phyloP scores from a whole-genome alignment of 2,329 filamentous ascomycete species.

The Diaporthe vexans region DNA sequence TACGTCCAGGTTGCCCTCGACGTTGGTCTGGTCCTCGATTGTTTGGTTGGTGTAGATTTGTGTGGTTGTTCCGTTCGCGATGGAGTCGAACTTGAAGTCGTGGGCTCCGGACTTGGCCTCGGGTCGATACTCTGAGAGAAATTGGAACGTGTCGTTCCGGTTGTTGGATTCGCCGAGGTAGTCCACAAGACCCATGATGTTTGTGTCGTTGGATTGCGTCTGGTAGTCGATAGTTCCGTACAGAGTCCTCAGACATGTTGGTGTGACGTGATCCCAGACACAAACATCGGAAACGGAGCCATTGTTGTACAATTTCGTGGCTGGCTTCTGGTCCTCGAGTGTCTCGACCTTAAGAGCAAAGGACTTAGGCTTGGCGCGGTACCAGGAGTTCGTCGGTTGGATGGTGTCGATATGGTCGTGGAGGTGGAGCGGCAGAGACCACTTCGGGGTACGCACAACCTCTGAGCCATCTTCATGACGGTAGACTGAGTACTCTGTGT shows the following conservation, averaged over 20 bases:
- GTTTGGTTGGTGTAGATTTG: constrained; percentile 47
- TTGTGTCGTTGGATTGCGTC: constrained; percentile 56
- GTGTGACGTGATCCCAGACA: constrained; percentile 63
- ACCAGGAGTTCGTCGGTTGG: constrained; percentile 66
- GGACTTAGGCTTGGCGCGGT: constrained; percentile 52
- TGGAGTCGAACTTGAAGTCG: constrained; percentile 51
- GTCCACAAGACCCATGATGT: constrained; percentile 61
- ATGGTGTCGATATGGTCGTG: constrained; percentile 59
- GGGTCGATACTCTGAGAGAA: constrained; percentile 54
- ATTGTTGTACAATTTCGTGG: constrained; percentile 52
- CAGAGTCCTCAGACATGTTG: constrained; percentile 59
- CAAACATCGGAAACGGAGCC: constrained; percentile 53
- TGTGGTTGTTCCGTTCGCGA: constrained; percentile 51
- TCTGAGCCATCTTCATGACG: constrained; percentile 66
- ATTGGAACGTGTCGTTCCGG: constrained; percentile 56
- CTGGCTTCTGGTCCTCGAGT: constrained; percentile 47
- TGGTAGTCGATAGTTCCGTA: constrained; percentile 66
- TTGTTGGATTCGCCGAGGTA: constrained; percentile 63
- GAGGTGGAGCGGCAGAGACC: constrained; percentile 65
- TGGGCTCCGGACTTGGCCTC: constrained; percentile 51
- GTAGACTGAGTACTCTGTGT: constrained; percentile 60
- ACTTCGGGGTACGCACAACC: constrained; percentile 66
- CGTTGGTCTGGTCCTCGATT: constrained; percentile 49
- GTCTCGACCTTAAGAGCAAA: constrained; percentile 50
- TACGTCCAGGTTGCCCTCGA: constrained; percentile 75